phyloP scores from a whole-genome alignment of 2,329 filamentous ascomycete genomes.

The Aschersonia sp. region DNA sequence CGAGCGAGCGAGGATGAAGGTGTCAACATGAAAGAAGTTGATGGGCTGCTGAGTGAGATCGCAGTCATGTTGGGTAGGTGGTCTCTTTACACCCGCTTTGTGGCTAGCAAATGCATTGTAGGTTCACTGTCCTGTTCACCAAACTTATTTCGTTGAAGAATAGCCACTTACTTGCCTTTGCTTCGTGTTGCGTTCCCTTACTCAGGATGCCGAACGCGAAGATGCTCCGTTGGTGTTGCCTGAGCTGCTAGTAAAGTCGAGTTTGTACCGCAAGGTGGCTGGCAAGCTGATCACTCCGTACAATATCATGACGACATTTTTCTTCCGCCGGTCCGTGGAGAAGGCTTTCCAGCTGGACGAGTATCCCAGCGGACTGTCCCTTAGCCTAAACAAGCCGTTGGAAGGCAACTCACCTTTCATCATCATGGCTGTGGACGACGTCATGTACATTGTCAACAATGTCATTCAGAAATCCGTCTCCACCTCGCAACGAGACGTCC shows the following conservation, averaged over 20 bases:
- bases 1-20: constrained; percentile 74
- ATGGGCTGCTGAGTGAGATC: constrained; percentile 74
- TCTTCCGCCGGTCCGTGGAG: constrained; percentile 90
- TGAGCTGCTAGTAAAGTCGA: constrained; percentile 62
- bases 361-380: constrained; percentile 61
- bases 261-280: constrained; percentile 64
- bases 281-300: constrained; percentile 67
- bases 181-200: neutral
- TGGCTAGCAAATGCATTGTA: constrained; percentile 76
- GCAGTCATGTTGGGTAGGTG: constrained; percentile 86
- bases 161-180: neutral
- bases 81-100: constrained; percentile 82
- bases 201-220: constrained; percentile 36
- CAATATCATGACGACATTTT: constrained; percentile 88
- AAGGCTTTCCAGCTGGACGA: constrained; percentile 97
- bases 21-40: constrained; percentile 94
- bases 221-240: constrained; percentile 51
- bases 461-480: constrained; percentile 76
- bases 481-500: constrained; percentile 68
- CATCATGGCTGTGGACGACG: constrained; percentile 89
- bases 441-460: constrained; percentile 97
- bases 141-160: too few species aligned
- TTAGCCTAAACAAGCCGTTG: constrained; percentile 59
- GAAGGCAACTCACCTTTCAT: constrained; percentile 77
- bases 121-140: constrained; percentile 13